Base-by-base conservation (phyloP, 192 early-diverging fungal species). In the Linnemannia exigua region DNA sequence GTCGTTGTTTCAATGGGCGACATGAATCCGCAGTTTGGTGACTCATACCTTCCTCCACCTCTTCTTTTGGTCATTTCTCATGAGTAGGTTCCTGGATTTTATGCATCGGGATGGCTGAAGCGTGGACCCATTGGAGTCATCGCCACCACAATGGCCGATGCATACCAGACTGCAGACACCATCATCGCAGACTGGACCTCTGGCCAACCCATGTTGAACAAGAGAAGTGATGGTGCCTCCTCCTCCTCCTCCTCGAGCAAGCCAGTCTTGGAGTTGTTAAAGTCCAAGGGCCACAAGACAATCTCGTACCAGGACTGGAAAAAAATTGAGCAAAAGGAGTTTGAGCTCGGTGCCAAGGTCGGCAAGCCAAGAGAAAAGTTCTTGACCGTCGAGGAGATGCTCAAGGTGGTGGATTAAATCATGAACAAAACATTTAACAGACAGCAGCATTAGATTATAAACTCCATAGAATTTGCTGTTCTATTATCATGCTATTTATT, bases 61-160 rank as follows among this genome's bases (percentile, higher is more conserved):
- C 14, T 63, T 15, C 28, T 31, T 63, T 1, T 52, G 8, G 54
- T 15, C 31, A 28, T n/a, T 63, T 14, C 4, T 33, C 14, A 8
- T 8, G 28, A 28, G 2, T 36, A 90, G 89, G 71, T 90, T 8
- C 92, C 94, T 19, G 95, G 96, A 0, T 75, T 99, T 37, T 99
- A 99, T 80, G 95, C 94, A 0, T 82, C 97, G 2, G 97, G 97
- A 8, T 99, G 98, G 98, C 79, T 98, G n/a, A 99, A 99, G 81
- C 93, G 95, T 33, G 98, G 98, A 0, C 96, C 98, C 31, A 92
- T 92, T 3, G 98, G 98, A 4, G 97, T 98, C 15, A 97, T 99
- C 81, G 97, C 97, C 2, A 90, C 97, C 0, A 99, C 98, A 8
- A 97, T 99, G 96, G 92, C 93, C 51, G 96, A 98, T 76, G 97